Percentiles rank a stretch among this genome's conserved stretches.
Conservation (phyloP, 208 protist species). For the Plasmodiophora brassicae region DNA sequence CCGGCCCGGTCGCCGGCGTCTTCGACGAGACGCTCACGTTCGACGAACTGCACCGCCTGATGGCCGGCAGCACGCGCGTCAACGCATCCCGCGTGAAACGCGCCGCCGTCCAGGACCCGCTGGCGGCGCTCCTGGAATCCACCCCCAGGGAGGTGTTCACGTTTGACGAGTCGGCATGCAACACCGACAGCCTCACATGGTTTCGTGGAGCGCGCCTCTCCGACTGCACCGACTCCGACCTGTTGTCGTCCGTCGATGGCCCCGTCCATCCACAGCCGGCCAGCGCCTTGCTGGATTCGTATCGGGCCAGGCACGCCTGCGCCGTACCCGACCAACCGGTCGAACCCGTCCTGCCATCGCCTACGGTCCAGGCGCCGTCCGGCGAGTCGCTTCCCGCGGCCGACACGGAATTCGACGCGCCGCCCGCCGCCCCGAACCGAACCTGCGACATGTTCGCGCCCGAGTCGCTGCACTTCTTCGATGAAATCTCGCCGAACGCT, state of each 20-base stretch:
- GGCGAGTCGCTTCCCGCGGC: neutral
- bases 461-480: neutral
- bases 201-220: neutral
- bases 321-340: neutral
- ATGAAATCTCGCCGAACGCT: neutral
- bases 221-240: neutral
- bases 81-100: neutral
- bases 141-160: neutral
- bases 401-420: neutral
- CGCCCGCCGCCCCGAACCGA: neutral
- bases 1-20: neutral
- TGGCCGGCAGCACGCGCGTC: neutral
- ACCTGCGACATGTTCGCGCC: neutral
- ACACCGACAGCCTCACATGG: neutral
- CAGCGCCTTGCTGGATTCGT: neutral
- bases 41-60: neutral
- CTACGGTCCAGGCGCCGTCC: neutral
- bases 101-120: neutral
- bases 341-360: neutral
- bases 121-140: neutral
- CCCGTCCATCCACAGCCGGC: neutral
- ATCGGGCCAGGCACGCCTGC: neutral
- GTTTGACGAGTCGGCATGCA: neutral
- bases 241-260: neutral
- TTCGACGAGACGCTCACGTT: constrained; percentile 6